These are phyloP conservation scores for Thraustochytrium sp. DNA, from an alignment of 352 stramenopile species.

Conservation along the genomic window DNA sequence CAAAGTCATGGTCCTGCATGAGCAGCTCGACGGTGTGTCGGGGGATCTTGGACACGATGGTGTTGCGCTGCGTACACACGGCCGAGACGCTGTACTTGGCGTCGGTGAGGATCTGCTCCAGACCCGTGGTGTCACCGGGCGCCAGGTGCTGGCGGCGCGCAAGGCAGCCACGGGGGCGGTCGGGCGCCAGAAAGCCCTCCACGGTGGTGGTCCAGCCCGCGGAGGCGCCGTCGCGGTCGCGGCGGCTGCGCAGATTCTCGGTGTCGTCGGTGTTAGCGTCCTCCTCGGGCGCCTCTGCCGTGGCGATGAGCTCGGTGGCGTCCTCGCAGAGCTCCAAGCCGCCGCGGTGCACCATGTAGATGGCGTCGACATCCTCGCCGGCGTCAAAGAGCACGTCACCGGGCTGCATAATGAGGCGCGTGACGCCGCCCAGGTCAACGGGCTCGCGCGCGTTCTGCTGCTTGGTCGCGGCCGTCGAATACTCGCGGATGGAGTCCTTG, in stretches of 20 bases:
- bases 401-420: constrained; percentile 16
- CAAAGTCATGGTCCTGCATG: constrained; percentile 22
- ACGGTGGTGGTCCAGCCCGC: neutral
- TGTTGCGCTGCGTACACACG: constrained; percentile 8
- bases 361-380: neutral
- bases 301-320: neutral
- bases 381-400: neutral
- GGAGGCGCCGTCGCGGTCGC: neutral
- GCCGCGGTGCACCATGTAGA: constrained; percentile 38
- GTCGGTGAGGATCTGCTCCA: constrained; percentile 17
- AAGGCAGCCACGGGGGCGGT: neutral
- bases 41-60: constrained; percentile 2
- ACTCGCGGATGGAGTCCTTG: neutral
- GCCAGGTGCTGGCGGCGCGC: neutral
- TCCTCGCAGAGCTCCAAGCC: neutral
- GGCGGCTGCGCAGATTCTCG: neutral
- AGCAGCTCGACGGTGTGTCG: neutral
- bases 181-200: neutral
- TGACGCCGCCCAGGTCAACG: neutral
- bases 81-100: neutral
- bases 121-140: neutral
- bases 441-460: neutral
- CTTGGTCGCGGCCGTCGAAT: neutral
- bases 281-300: neutral
- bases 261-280: neutral